Base-by-base conservation (phyloP, 129 eudicot species). In the Mikania micrantha region DNA sequence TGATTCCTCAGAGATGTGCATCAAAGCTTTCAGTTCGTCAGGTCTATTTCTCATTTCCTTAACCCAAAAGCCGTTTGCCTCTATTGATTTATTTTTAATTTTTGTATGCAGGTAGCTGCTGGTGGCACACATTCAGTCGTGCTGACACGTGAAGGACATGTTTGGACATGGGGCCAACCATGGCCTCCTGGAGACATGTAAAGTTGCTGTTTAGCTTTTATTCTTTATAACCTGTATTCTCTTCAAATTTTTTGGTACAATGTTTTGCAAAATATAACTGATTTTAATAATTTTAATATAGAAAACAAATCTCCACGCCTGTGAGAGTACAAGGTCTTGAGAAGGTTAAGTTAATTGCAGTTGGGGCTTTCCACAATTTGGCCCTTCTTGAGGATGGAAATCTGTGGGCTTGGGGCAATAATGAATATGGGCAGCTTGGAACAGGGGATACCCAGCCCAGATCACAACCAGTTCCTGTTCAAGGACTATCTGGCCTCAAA, bases 181-280 rank as follows among this genome's bases (percentile, higher is more conserved):
- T 94, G 99, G 99, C 99, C 99, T 20, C 99, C 99, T 42, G 99
- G 99, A 7, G 99, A 94, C 84, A 94, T 94, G 99, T 89, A 94
- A 22, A 49, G n/a, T 36, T 20, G 19, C 53, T 41, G 3, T 25
- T 49, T 60, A 4, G 4, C 12, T 9, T 69, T 50, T 57, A 12
- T 9, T 62, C 52, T 25, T 29, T 71, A 8, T 54, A 29, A 3
- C 0, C 0, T 27, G 21, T 36, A 11, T 13, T 49, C 25, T 1
- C 13, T 49, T 17, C 3, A 34, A 3, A 5, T 64, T 2, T 64
- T 25, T 64, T 9, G 9, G 2, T 44, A 7, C 28, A 0, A 4
- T 12, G 34, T 49, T 52, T 19, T 34, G 35, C n/a, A 38, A 45
- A 75, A 13, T 7, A 17, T 62, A 15, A 3, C 2, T 54, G 28